Conservation (phyloP, 2,329 filamentous ascomycete genomes). For the Fonsecaea pugnacius region DNA sequence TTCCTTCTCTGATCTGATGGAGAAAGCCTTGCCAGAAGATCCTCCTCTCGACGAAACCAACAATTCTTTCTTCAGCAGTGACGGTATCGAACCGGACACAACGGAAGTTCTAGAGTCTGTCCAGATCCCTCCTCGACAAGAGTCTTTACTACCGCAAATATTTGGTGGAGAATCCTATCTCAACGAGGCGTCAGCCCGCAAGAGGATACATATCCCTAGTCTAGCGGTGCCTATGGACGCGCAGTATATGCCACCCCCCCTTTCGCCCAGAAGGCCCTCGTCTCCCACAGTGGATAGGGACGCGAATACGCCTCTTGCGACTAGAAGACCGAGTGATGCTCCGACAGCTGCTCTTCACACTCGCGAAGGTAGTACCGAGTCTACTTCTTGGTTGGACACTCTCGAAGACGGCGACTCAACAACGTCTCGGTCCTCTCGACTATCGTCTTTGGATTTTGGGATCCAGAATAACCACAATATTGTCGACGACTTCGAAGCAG, state of each 20-base stretch:
- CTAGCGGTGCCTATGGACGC: constrained; percentile 51
- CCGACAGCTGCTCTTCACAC: constrained; percentile 38
- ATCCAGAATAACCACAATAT: constrained; percentile 25
- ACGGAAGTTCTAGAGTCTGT: constrained; percentile 31
- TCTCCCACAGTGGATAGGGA: constrained; percentile 48
- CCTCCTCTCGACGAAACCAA: constrained; percentile 65
- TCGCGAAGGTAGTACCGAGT: constrained; percentile 66
- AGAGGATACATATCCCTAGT: constrained; percentile 38
- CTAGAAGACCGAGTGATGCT: constrained; percentile 20
- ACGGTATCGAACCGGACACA: constrained; percentile 40
- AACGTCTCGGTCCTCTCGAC: constrained; percentile 69
- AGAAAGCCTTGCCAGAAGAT: constrained; percentile 76
- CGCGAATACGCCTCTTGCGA: constrained; percentile 28
- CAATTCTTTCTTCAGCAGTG: constrained; percentile 28
- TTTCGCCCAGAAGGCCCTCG: constrained; percentile 66
- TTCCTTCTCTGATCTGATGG: constrained; percentile 55
- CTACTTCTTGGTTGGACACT: constrained; percentile 90
- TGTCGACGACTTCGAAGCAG: constrained; percentile 60
- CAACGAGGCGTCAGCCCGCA: constrained; percentile 30
- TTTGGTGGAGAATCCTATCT: constrained; percentile 34
- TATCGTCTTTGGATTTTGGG: constrained; percentile 34
- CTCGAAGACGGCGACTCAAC: constrained; percentile 85
- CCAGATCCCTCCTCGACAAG: constrained; percentile 36
- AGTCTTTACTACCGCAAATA: constrained; percentile 37
- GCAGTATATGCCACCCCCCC: constrained; percentile 70